Conservation (phyloP, 2,329 filamentous ascomycete genomes). For the Ambrosiella beaveri region DNA sequence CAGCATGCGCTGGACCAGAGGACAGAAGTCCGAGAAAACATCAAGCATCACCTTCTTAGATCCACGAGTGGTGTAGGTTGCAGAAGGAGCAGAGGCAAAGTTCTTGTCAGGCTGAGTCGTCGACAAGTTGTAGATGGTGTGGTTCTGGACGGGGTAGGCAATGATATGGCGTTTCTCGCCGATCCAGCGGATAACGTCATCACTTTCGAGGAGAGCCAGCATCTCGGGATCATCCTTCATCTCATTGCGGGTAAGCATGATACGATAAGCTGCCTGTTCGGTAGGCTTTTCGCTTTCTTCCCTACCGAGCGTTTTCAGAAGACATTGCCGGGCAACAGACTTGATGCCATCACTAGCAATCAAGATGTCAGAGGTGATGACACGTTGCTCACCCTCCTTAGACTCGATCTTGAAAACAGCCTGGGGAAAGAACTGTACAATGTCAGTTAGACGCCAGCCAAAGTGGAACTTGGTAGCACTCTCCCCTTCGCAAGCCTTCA, state of each 20-base stretch:
- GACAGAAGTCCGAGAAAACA: constrained; percentile 45
- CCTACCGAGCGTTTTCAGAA: constrained; percentile 36
- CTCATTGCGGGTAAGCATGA: constrained; percentile 53
- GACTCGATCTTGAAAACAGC: constrained; percentile 43
- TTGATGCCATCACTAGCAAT: constrained; percentile 41
- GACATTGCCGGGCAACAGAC: constrained; percentile 29
- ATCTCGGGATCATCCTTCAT: constrained; percentile 53
- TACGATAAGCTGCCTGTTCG: constrained; percentile 61
- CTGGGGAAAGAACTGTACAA: constrained; percentile 41
- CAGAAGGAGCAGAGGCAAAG: constrained; percentile 38
- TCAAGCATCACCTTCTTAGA: constrained; percentile 43
- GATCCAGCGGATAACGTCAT: constrained; percentile 58
- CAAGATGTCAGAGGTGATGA: constrained; percentile 35
- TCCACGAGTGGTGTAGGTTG: constrained; percentile 45
- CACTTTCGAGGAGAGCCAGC: constrained; percentile 45
- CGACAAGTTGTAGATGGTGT: constrained; percentile 48
- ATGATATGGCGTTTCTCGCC: constrained; percentile 61
- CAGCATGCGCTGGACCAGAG: constrained; percentile 39
- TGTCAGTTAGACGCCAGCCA: constrained; percentile 33
- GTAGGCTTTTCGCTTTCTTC: constrained; percentile 46
- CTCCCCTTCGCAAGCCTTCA: constrained; percentile 49
- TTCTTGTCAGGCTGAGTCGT: constrained; percentile 44
- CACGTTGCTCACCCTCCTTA: constrained; percentile 35
- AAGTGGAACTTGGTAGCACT: constrained; percentile 52
- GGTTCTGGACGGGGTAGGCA: constrained; percentile 54